A percentile compares a stretch with the other conserved stretches of the same genome.
phyloP scores from a whole-genome alignment of 75 land plant species.

The Isoetes taiwanensis region DNA sequence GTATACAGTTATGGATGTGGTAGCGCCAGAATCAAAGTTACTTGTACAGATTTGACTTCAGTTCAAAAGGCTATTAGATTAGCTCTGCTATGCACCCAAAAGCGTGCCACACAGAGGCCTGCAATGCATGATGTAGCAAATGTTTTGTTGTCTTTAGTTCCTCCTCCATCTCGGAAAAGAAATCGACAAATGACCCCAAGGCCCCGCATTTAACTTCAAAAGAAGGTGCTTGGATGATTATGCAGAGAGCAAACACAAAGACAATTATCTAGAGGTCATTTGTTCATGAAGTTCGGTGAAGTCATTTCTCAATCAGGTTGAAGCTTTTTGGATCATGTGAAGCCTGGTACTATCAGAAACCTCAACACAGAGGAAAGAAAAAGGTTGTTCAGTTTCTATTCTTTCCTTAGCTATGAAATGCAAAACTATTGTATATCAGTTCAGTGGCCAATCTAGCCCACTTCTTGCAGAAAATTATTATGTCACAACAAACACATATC shows the following conservation, averaged over 20 bases:
- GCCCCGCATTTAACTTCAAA: neutral
- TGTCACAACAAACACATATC: no score
- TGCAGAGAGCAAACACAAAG: slow-evolving; percentile 1
- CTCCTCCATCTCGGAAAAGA: neutral
- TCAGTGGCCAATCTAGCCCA: no score
- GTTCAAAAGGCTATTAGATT: neutral
- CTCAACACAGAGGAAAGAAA: no score
- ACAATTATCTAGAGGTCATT: neutral
- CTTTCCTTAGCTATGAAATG: no score
- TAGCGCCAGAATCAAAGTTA: neutral
- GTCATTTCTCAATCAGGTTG: no score
- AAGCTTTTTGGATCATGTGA: no score
- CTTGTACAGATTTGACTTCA: neutral
- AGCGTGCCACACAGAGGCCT: neutral
- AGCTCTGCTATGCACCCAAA: neutral
- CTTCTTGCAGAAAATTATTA: no score
- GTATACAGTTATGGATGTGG: neutral
- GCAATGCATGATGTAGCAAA: slow-evolving; percentile 8
- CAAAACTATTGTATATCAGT: no score
- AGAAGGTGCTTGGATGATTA: neutral
- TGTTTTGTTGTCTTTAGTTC: neutral
- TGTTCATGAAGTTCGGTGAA: slow-evolving; percentile 8
- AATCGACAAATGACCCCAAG: neutral
- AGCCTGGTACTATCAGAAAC: no score
- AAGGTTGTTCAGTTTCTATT: no score